Evolutionary conservation across 2,329 filamentous ascomycete species (phyloP).

Genomic region (Sordariomycetes sp.): DNA sequence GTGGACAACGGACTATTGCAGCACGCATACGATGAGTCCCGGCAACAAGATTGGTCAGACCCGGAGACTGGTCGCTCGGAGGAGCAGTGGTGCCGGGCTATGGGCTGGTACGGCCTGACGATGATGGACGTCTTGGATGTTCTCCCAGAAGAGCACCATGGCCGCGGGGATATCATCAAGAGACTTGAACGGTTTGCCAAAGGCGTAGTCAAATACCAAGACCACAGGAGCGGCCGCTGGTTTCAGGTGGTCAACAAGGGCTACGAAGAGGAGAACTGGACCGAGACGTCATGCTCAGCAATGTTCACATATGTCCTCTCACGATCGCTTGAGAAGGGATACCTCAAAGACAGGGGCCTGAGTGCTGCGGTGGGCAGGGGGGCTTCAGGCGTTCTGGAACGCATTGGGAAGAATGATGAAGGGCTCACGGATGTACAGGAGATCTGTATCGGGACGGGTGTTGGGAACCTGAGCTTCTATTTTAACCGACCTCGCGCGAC

Average conservation of each 20-base stretch:
- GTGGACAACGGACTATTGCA: conserved; percentile 3
- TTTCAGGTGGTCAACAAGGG: conserved; percentile 4
- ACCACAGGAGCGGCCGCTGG: conserved; percentile 3
- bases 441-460: conserved; percentile 3
- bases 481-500: conserved; percentile 1
- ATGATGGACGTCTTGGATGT: conserved; percentile 4
- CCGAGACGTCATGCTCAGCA: conserved; percentile 5
- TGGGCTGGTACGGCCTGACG: conserved; percentile 6
- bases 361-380: conserved; percentile 1
- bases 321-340: background rate
- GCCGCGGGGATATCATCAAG: background rate
- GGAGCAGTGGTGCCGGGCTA: conserved; percentile 5
- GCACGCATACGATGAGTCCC: conserved; percentile 5
- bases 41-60: conserved; percentile 3
- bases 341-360: background rate
- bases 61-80: conserved; percentile 2
- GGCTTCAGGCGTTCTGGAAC: conserved; percentile 2
- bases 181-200: conserved; percentile 1
- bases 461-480: conserved; percentile 1
- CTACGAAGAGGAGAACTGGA: conserved; percentile 4
- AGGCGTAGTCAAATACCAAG: conserved; percentile 1
- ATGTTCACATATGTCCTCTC: conserved; percentile 4
- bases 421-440: conserved; percentile 4
- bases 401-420: conserved; percentile 1
- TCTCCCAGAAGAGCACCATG: conserved; percentile 1